A percentile compares a stretch with the other conserved stretches of the same genome.
These are phyloP conservation scores for Penicillium aurantiogriseum DNA, from an alignment of 2,329 filamentous ascomycete species.

Conservation along the genomic window DNA sequence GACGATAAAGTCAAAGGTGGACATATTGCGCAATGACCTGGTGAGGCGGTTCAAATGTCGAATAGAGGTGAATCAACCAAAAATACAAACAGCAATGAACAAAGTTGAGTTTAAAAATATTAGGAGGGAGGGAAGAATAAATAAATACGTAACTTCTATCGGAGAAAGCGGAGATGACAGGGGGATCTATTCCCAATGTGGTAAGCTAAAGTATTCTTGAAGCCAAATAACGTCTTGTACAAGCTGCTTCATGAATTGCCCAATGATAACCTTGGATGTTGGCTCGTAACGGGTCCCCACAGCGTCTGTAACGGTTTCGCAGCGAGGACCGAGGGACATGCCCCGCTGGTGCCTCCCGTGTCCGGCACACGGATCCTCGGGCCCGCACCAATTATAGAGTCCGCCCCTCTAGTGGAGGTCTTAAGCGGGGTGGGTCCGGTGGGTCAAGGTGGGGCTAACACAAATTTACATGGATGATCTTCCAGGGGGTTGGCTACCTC, in stretches of 20 bases:
- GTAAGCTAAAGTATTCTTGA: not conserved
- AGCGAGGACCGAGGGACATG: not conserved
- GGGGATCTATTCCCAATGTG: not conserved
- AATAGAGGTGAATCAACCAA: not conserved
- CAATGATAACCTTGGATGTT: not conserved
- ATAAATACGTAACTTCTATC: constrained; percentile 1
- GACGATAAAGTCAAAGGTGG: constrained; percentile 17
- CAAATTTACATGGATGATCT: not conserved
- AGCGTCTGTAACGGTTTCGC: not conserved
- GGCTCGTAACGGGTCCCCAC: not conserved
- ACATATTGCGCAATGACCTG: constrained; percentile 5
- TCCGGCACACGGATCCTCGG: not conserved
- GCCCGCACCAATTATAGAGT: not conserved
- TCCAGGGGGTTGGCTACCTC: not conserved
- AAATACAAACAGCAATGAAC: not conserved
- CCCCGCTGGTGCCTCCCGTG: not conserved
- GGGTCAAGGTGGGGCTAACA: not conserved
- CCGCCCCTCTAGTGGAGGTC: not conserved
- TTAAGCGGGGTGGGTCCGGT: not conserved
- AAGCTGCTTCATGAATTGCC: not conserved
- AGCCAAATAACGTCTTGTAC: not conserved
- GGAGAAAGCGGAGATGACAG: not conserved
- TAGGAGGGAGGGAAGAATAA: not conserved
- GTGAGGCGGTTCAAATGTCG: not conserved
- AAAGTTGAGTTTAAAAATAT: not conserved